Conservation (phyloP, 2,329 filamentous ascomycete genomes). For the Neonectria magnoliae region DNA sequence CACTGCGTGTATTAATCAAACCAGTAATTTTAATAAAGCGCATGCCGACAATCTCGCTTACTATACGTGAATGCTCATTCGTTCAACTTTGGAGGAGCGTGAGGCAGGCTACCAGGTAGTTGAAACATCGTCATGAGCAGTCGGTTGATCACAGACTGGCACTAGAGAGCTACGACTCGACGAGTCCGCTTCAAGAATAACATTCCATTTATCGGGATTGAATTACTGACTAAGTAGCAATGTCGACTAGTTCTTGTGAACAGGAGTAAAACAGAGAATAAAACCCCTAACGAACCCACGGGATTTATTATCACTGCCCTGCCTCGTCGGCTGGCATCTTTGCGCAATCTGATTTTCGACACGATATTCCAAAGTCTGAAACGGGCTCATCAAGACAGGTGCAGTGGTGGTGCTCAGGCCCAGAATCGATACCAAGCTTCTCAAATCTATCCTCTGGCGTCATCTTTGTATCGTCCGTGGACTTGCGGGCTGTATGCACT, state of each 20-base stretch:
- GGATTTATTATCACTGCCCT: background rate
- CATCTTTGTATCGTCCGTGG: background rate
- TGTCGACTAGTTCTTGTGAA: no score
- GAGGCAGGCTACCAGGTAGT: background rate
- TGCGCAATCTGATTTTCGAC: constrained; percentile 14
- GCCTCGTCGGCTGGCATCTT: background rate
- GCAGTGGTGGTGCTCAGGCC: constrained; percentile 13
- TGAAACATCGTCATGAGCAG: background rate
- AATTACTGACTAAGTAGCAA: background rate
- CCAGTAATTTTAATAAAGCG: background rate
- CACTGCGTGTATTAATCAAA: constrained; percentile 2
- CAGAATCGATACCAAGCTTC: constrained; percentile 5
- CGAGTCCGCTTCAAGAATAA: background rate
- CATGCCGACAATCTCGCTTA: background rate
- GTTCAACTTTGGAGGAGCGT: background rate
- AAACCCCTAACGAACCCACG: background rate
- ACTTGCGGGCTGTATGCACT: background rate
- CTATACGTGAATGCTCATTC: background rate
- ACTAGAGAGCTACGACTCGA: background rate
- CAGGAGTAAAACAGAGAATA: background rate
- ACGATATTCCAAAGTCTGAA: constrained; percentile 16
- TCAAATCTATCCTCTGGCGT: background rate
- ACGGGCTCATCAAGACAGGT: constrained; percentile 14
- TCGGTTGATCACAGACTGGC: background rate
- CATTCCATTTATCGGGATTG: background rate